phyloP scores from a whole-genome alignment of 108 stramenopile species.

The Nitzschia sp. region DNA sequence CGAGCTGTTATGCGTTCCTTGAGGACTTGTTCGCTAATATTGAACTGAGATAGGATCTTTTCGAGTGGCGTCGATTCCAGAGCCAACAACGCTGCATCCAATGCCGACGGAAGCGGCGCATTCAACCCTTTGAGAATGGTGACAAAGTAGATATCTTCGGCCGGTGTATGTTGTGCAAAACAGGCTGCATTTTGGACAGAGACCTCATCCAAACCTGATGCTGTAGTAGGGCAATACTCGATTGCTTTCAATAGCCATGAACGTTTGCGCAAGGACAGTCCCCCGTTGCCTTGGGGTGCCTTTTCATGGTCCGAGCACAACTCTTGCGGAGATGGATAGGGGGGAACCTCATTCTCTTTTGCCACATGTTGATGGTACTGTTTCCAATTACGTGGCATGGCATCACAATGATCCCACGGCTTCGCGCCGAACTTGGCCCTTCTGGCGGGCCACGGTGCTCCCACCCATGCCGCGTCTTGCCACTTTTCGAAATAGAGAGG shows the following conservation, averaged over 20 bases:
- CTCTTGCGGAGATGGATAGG: neutral
- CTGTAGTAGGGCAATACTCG: slow-evolving; percentile 5
- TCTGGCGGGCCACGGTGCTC: slow-evolving; percentile 9
- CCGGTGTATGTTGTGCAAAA: neutral
- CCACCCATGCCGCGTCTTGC: slow-evolving; percentile 15
- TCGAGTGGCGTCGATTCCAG: neutral
- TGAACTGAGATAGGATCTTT: neutral
- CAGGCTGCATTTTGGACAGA: slow-evolving; percentile 10
- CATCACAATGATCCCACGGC: slow-evolving; percentile 6
- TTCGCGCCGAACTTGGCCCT: neutral
- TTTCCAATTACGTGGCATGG: slow-evolving; percentile 16
- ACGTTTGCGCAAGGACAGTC: slow-evolving; percentile 9
- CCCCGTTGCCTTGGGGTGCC: slow-evolving; percentile 27
- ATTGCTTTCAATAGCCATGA: slow-evolving; percentile 17
- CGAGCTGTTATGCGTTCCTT: neutral
- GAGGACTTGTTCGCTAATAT: neutral
- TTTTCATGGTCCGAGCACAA: slow-evolving; percentile 3
- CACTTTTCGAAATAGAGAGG: slow-evolving; percentile 1
- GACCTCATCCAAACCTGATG: neutral
- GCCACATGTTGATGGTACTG: neutral
- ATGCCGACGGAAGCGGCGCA: slow-evolving; percentile 6
- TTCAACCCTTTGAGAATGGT: slow-evolving; percentile 15
- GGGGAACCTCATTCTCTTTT: neutral
- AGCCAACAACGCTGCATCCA: slow-evolving; percentile 20
- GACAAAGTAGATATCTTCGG: slow-evolving; percentile 27